Evolutionary conservation across 2,329 filamentous ascomycete genomes (phyloP), one percentile per base, ranked within the genome.

Genomic region (Aspergillus neoniger): DNA sequence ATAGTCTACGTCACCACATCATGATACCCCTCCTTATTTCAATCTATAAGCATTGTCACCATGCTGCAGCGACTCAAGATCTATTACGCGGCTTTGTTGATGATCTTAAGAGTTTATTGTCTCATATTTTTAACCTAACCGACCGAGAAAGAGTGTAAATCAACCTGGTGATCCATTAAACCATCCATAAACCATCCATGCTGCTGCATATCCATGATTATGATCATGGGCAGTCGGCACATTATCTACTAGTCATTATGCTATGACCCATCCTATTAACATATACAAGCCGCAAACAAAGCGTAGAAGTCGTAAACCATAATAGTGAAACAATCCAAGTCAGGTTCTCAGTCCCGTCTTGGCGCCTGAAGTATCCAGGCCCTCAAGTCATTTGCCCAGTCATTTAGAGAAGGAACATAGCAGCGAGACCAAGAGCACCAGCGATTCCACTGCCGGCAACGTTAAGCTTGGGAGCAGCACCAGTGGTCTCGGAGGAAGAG

Each of bases 351-450:
- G 43, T 10, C 30, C 39, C 30, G 32, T 14, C 19, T 39, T 14
- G 17, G 44, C 49, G 28, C 25, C 41, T 14, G 10, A 12, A 21
- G 10, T 41, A 48, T 58, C 56, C 36, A 30, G 43, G 43, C 36
- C 38, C 51, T 52, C 51, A 39, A 8, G 56, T 38, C 25, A 59
- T 61, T 23, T 21, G 5, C 38, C 57, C 25, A 38, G 19, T 39
- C 21, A 52, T 66, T 74, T 76, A 80, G 66, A 80, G 69, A 28
- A 76, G 67, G 58, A 80, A 66, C 57, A 80, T 64, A 57, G 77
- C 79, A 58, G 75, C 77, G 36, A 81, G 66, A 63, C 79, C 79
- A 38, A 78, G 70, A 50, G 73, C 70, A 57, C 79, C 79, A 32
- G 72, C 70, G 44, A 70, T 72, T 59, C 72, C 73, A 44, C 65